Evolutionary conservation across 805 yeast species (phyloP), one percentile per base, ranked within the genome.

Genomic region (Saturnispora serradocipensis): DNA sequence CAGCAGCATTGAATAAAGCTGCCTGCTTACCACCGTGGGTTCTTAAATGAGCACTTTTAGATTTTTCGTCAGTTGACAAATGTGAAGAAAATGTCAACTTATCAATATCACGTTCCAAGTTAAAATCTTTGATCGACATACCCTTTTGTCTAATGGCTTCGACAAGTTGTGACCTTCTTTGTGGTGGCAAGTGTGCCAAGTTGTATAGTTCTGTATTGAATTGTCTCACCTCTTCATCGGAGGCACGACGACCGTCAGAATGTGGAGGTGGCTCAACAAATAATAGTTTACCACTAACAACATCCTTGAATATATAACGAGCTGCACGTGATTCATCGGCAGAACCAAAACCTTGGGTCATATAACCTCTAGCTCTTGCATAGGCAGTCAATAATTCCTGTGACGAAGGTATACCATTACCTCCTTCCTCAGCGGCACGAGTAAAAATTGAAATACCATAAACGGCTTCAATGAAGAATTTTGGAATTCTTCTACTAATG

Each of bases 281-380:
- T 46, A 88, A 72, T 52, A 93, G 72, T 66, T 88, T 90, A 57
- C 98, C 99, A 66, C 80, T 87, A 27, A 95, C 97, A 61, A 89
- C 93, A 67, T 93, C 99, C 68, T 93, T 93, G 65, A 93, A 75
- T 50, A 93, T 80, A 59, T 87, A 86, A 66, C 99, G 78, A 42
- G 97, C 82, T 13, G 99, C 96, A 67, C 99, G 78, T 43, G 95
- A 82, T 66, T 89, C 95, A 72, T 93, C 99, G 3, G 99, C 98
- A 59, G 88, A 81, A 63, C 98, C 98, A 64, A 87, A 90, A 63
- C 95, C 95, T 67, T 95, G 97, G 0, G 97, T 86, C 95, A 88
- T 90, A 66, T 81, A 93, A 61, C 99, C 99, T 70, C 99, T 81
- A 3, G 97, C 93, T 70, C 95, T 79, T 6, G 97, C 98, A 64